A percentile compares a stretch with the other conserved stretches of the same genome.
Evolutionary conservation across 2,329 filamentous ascomycete species (phyloP).

Genomic region (Colletotrichum phormii): DNA sequence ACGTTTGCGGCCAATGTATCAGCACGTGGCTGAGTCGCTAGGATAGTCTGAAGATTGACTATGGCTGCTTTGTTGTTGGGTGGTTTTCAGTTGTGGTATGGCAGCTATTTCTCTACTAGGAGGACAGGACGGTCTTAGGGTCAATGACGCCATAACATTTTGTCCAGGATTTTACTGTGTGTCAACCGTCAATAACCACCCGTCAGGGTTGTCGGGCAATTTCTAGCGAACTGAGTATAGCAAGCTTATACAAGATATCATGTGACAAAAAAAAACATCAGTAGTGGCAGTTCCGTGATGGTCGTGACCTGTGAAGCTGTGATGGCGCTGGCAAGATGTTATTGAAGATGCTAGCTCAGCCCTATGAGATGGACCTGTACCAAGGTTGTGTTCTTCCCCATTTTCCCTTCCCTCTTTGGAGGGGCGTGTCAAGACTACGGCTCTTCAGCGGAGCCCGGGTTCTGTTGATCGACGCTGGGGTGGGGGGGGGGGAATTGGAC

Average conservation of each 20-base stretch:
- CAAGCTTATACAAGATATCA: neutral
- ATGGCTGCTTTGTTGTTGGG: neutral
- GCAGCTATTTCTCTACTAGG: neutral
- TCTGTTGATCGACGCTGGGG: slow-evolving; percentile 28
- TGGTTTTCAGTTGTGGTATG: neutral
- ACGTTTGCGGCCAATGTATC: neutral
- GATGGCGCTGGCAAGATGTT: neutral
- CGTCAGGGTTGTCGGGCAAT: neutral
- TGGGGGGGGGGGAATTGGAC: neutral
- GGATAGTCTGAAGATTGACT: neutral
- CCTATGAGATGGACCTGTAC: neutral
- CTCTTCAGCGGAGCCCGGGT: slow-evolving; percentile 18
- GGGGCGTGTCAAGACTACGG: slow-evolving; percentile 12
- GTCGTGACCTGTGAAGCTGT: neutral
- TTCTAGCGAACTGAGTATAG: neutral
- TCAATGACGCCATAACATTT: neutral
- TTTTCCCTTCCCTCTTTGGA: slow-evolving; percentile 6
- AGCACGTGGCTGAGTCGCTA: neutral
- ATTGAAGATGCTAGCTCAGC: slow-evolving; percentile 14
- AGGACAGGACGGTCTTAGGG: neutral
- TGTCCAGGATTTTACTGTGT: neutral
- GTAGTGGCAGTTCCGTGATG: too few relatives aligned
- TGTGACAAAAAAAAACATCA: neutral
- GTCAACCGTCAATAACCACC: neutral
- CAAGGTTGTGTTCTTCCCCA: neutral